Evolutionary conservation across 129 eudicot species (phyloP), one percentile per base, ranked within the genome.

Genomic region (Sambucus nigra): DNA sequence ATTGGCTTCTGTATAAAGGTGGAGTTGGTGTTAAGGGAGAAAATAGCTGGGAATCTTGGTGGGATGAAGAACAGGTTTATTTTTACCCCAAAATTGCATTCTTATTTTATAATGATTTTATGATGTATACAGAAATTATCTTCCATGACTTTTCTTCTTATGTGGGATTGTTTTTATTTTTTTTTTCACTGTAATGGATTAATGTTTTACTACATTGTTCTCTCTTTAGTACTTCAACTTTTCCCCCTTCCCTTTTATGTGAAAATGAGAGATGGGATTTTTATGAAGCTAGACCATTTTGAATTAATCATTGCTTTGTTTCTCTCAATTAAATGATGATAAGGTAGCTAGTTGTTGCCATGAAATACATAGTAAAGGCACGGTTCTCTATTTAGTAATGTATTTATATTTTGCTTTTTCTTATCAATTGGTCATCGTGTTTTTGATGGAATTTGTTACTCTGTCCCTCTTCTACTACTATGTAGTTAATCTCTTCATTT

Each of bases 1-100:
- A 68, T 65, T 91, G 99, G 99, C 99, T 91, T 72, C 57, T 91
- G 54, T 91, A 91, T 65, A 85, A 86, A 74, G 99, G 99, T 64
- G 98, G 98, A 54, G 89, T 91, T 64, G 99, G 95, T 24, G 81
- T 91, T 23, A 91, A 91, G 78, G 99, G 99, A 24, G 99, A 91
- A 40, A 64, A 79, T 59, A 91, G 95, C 59, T 91, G 99, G 99
- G 99, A 91, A 69, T 82, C 99, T 25, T 91, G 99, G 99, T 91
- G 99, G 99, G 95, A 91, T 60, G 99, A 91, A 69, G 99, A 91
- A 67, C 99, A 81, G 98, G 98, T 88, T 44, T 72, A 63, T 51
- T 41, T 18, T 50, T 23, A 48, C 14, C n/a, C 38, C 11, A 38
- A 25, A 16, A 21, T 48, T 41, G 21, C 55, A 42, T 47, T 55